phyloP scores from a whole-genome alignment of 305 asterid species.

The Withania somnifera region DNA sequence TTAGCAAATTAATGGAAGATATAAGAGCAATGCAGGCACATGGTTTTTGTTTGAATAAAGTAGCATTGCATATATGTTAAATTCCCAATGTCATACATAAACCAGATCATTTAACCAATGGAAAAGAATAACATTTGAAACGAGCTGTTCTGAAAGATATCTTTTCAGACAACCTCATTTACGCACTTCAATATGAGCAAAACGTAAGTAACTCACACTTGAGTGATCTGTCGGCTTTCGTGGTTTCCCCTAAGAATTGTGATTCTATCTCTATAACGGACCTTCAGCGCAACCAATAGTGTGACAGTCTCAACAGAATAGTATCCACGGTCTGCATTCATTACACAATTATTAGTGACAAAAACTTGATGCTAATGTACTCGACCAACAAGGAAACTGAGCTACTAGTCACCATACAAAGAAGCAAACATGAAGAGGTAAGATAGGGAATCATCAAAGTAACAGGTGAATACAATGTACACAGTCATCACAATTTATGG shows the following conservation, averaged over 20 bases:
- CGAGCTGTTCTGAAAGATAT: not conserved
- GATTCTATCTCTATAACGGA: slow-evolving; percentile 93
- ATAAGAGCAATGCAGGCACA: not conserved
- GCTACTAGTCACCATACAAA: not conserved
- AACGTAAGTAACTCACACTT: slow-evolving; percentile 60
- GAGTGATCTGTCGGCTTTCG: slow-evolving; percentile 97
- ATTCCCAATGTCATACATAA: not conserved
- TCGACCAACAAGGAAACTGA: not conserved
- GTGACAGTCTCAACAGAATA: slow-evolving; percentile 97
- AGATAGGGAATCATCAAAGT: not conserved
- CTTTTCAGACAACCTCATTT: not conserved
- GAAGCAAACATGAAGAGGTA: not conserved
- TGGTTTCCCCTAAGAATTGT: slow-evolving; percentile 96
- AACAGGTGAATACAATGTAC: not conserved
- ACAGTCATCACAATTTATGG: not conserved
- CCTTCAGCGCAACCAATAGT: slow-evolving; percentile 94
- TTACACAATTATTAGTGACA: slow-evolving; percentile 14
- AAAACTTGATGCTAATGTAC: not conserved
- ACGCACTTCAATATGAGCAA: not conserved
- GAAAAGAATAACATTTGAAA: not conserved
- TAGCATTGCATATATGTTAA: not conserved
- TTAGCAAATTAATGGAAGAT: not conserved
- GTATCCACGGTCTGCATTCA: slow-evolving; percentile 91
- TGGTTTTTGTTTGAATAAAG: not conserved
- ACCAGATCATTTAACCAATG: not conserved